Conservation (phyloP, 2,329 filamentous ascomycete genomes). For the Hymenoscyphus occultus region DNA sequence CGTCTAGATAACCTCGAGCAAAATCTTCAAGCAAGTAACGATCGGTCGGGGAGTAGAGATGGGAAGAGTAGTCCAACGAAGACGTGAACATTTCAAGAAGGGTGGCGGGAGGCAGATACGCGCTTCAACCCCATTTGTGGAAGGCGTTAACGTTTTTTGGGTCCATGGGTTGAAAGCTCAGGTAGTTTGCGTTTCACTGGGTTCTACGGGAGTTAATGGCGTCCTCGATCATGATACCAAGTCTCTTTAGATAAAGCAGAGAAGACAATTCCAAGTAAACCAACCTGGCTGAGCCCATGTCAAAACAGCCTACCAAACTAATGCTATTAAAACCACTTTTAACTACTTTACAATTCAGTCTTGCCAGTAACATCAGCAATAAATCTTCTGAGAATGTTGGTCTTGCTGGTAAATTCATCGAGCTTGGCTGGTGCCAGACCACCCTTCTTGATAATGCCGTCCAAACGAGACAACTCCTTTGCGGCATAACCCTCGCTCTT, state of each 20-base stretch:
- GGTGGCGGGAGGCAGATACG: not conserved
- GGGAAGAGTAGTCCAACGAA: constrained; percentile 22
- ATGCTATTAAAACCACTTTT: not conserved
- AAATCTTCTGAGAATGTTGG: constrained; percentile 84
- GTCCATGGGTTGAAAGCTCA: not conserved
- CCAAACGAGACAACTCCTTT: constrained; percentile 82
- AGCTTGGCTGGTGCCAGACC: constrained; percentile 81
- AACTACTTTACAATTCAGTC: constrained; percentile 44
- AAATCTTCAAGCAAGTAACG: constrained; percentile 29
- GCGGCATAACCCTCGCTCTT: constrained; percentile 73
- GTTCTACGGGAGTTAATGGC: not conserved
- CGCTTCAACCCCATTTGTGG: not conserved
- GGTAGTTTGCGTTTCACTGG: not conserved
- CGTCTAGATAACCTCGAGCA: constrained; percentile 73
- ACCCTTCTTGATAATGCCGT: constrained; percentile 80
- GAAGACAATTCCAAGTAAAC: not conserved
- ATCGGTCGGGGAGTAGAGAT: constrained; percentile 21
- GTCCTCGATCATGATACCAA: not conserved
- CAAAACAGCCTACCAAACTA: constrained; percentile 5
- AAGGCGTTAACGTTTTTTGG: not conserved
- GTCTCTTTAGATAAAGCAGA: not conserved
- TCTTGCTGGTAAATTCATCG: constrained; percentile 81
- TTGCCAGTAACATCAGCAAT: constrained; percentile 60
- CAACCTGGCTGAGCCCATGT: not conserved
- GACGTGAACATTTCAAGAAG: not conserved